Base-by-base conservation (phyloP, 1,139 yeast genomes). In the Yamadazyma songkhlaensis region DNA sequence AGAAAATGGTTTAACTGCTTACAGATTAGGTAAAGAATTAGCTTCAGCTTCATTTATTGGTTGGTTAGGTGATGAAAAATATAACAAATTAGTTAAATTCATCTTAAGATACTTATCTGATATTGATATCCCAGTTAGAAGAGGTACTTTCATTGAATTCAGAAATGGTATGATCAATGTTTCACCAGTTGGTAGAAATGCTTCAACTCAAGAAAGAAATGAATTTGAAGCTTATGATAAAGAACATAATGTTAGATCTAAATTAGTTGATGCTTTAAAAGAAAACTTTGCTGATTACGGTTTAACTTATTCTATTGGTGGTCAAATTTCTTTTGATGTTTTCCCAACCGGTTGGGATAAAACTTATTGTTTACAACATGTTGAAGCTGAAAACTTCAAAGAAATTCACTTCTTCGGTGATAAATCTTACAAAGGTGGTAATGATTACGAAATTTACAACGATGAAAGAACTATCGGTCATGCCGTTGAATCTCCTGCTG, bases 291-390 rank as follows among this genome's bases (percentile, higher is more conserved):
- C 92, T 42, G 94, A 90, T 64, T 74, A 72, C 55, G 86, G 84
- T 37, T 78, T 92, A 62, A 90, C 97, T 50, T 94, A 85, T 77
- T 92, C 98, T 41, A 92, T 92, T 53, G 98, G 97, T 64, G 99
- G 99, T 53, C 97, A 92, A 77, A 92, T 92, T 64, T 92, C 98
- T 34, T 92, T 92, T 59, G 99, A 92, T 59, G 98, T 92, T 50
- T 92, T 92, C 90, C 99, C 99, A 71, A 86, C 96, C 48, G 99
- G 99, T 58, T 92, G 99, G 99, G 98, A 92, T 68, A 92, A 94
- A 80, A 94, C 98, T 46, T 94, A 90, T 73, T 87, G 96, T 68
- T 80, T 94, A 60, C 89, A 83, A 67, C 98, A 90, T 69, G 90
- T 92, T 54, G 89, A 71, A 55, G 67, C 74, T 46, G 97, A 90